Percentiles rank a stretch among this genome's conserved stretches.
Conservation (phyloP, 371 early-diverging fungal species). For the Mucor saturninus region DNA sequence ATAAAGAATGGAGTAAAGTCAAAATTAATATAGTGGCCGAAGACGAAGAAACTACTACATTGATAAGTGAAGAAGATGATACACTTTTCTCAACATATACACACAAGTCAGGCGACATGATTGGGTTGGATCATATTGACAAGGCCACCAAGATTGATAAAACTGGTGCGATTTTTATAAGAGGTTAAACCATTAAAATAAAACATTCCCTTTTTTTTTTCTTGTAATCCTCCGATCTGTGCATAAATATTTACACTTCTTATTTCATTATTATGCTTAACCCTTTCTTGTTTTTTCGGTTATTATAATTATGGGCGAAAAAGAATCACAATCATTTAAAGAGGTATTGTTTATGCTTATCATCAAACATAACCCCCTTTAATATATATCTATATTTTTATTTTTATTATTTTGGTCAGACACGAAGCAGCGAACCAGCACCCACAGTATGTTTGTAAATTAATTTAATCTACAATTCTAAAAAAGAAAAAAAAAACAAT, state of each 20-base stretch:
- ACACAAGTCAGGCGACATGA: constrained; percentile 40
- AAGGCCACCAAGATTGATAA: constrained; percentile 53
- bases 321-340: too few species aligned
- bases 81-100: constrained; percentile 9
- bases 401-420: not conserved
- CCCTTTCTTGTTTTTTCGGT: not conserved
- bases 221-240: constrained; percentile 6
- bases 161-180: constrained; percentile 56
- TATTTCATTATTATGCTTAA: too few species aligned
- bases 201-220: not conserved
- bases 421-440: not conserved
- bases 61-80: constrained; percentile 52
- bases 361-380: too few species aligned
- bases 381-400: too few species aligned
- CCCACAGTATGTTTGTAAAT: not conserved
- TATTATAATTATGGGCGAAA: not conserved
- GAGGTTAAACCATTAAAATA: constrained; percentile 42
- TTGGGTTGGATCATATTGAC: constrained; percentile 79
- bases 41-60: constrained; percentile 35
- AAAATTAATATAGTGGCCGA: constrained; percentile 60
- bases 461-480: not conserved
- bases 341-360: too few species aligned
- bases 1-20: constrained; percentile 88
- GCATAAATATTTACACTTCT: not conserved
- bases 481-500: not conserved